phyloP scores from a whole-genome alignment of 108 stramenopile species.

The Nitzschia inconspicua region DNA sequence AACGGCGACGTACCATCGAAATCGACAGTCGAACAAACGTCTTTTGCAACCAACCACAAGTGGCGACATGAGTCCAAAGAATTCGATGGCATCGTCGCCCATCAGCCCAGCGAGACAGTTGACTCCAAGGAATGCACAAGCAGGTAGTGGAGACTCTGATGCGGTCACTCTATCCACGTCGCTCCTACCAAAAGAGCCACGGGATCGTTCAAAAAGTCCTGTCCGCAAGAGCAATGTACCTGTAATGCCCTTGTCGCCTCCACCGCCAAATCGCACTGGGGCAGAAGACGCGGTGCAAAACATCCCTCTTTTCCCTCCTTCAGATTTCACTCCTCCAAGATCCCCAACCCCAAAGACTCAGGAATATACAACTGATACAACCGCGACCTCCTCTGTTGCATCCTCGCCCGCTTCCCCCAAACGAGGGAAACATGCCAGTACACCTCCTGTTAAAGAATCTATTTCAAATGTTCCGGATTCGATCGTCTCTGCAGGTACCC shows the following conservation, averaged over 20 bases:
- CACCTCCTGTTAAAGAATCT: conserved; percentile 4
- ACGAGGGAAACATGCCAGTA: not conserved
- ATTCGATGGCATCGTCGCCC: conserved; percentile 15
- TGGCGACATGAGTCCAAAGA: conserved; percentile 35
- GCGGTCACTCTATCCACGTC: not conserved
- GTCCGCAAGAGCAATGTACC: conserved; percentile 1
- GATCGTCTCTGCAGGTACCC: conserved; percentile 4
- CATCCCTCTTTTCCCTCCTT: conserved; percentile 17
- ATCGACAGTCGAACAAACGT: conserved; percentile 3
- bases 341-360: conserved; percentile 23
- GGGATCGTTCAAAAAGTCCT: conserved; percentile 28
- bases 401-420: conserved; percentile 2
- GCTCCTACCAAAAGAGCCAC: not conserved
- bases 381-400: conserved; percentile 7
- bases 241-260: conserved; percentile 31
- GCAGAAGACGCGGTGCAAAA: conserved; percentile 3
- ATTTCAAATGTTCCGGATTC: conserved; percentile 1
- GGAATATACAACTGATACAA: not conserved
- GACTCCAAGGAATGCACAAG: conserved; percentile 20
- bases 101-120: conserved; percentile 27
- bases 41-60: conserved; percentile 11
- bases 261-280: conserved; percentile 18
- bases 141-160: not conserved
- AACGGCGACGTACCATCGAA: conserved; percentile 9
- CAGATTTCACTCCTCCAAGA: conserved; percentile 11